Evolutionary conservation across 495 filamentous ascomycete species (phyloP), one percentile per base, ranked within the genome.

Genomic region (Aspergillus affinis): DNA sequence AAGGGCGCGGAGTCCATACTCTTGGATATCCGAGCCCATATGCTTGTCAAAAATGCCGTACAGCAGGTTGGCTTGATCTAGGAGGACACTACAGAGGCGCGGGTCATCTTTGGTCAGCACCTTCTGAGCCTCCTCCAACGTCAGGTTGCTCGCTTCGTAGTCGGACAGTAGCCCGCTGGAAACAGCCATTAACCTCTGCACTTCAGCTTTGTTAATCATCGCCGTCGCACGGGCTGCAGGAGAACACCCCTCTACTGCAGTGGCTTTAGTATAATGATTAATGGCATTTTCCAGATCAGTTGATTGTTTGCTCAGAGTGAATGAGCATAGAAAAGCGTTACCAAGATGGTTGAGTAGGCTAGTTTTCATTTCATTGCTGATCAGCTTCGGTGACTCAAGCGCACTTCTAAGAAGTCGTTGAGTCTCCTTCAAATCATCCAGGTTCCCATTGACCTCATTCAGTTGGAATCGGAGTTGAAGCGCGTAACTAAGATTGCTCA

Each of bases 351-450:
- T 57, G 18, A 20, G 8, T 10, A 57, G 41, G 6, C 18, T 20
- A 19, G 12, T 57, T 20, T 27, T 57, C 6, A 48, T 7, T 4
- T n/a, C 54, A n/a, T 29, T 18, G 26, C 54, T 57, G 41, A 29
- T 41, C 0, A 21, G 15, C 2, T 12, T 45, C 2, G 54, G 46
- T 10, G 18, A 41, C n/a, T 48, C 54, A 18, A 57, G 18, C 15
- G 41, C 54, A n/a, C 6, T 19, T 12, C n/a, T 10, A 10, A 57
- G 44, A 8, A 57, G 2, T 18, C 21, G 46, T 17, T 48, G 54
- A 17, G 54, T 29, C 23, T 57, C 54, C 18, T 30, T 57, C 3
- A 57, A 45, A 30, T 57, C 54, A 15, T 57, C 44, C 17, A 57
- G n/a, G 23, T 20, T 29, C 19, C 20, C 15, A 18, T 48, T 48